Conservation (phyloP, 2,329 filamentous ascomycete species). For the Bisporella sp. region DNA sequence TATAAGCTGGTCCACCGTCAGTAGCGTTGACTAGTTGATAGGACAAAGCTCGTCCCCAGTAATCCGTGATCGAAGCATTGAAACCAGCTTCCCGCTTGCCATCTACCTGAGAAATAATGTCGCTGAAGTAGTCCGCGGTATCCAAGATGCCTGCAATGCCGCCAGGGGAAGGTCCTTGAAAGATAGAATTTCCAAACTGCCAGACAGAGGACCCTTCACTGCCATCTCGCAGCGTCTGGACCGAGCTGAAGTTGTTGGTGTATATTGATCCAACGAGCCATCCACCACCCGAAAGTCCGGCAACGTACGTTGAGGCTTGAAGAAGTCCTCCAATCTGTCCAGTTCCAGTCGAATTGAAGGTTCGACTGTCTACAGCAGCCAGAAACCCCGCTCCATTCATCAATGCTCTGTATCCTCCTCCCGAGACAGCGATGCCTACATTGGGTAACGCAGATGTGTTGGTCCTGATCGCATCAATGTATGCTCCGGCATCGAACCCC, state of each 20-base stretch:
- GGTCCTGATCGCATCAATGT: constrained; percentile 53
- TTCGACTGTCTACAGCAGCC: constrained; percentile 72
- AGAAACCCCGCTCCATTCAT: constrained; percentile 76
- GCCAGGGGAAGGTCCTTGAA: constrained; percentile 46
- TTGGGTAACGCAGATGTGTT: constrained; percentile 56
- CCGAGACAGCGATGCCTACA: constrained; percentile 72
- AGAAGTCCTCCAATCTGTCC: constrained; percentile 76
- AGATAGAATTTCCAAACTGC: constrained; percentile 56
- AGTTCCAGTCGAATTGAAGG: constrained; percentile 47
- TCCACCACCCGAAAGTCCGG: constrained; percentile 74
- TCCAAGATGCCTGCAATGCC: constrained; percentile 43
- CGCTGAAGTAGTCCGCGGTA: constrained; percentile 54
- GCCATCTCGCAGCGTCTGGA: constrained; percentile 47
- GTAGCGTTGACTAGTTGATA: constrained; percentile 77
- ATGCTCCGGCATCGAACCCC: constrained; percentile 69
- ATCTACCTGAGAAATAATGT: constrained; percentile 50
- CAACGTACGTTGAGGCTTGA: constrained; percentile 73
- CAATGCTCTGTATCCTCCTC: constrained; percentile 82
- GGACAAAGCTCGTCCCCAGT: constrained; percentile 80
- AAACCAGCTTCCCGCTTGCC: constrained; percentile 59
- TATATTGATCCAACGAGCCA: constrained; percentile 82
- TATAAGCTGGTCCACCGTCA: constrained; percentile 68
- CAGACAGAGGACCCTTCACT: constrained; percentile 41
- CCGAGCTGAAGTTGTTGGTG: constrained; percentile 69
- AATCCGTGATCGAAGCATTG: constrained; percentile 72